Evolutionary conservation across 768 basidiomycete species (phyloP).

Genomic region (Lentinula sp.): DNA sequence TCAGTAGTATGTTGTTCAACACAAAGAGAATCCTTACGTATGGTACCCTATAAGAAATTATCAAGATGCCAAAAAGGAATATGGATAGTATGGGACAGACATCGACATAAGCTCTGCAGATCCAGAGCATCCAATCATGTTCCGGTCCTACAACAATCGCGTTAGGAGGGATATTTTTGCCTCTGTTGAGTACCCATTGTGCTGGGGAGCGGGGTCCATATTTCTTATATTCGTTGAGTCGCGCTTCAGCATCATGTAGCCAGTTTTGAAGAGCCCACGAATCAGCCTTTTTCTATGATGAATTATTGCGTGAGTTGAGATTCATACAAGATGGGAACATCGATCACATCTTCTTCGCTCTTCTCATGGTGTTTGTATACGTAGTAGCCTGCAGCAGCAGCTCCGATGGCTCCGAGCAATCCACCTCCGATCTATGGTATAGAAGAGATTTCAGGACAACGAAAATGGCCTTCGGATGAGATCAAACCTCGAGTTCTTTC

Average conservation of each 20-base stretch:
- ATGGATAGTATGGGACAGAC: constrained; percentile 26
- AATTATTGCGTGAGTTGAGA: not conserved
- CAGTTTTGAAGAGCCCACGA: constrained; percentile 48
- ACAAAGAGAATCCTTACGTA: constrained; percentile 32
- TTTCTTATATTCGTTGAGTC: constrained; percentile 41
- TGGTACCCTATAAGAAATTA: constrained; percentile 35
- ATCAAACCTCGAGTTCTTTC: constrained; percentile 49
- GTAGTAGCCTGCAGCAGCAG: constrained; percentile 41
- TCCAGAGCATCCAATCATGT: constrained; percentile 44
- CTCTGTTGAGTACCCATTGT: constrained; percentile 59
- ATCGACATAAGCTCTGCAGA: constrained; percentile 54
- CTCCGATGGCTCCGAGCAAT: constrained; percentile 46
- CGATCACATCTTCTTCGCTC: constrained; percentile 47
- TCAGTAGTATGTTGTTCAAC: not conserved
- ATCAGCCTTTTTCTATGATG: constrained; percentile 39
- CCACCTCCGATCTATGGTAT: constrained; percentile 56
- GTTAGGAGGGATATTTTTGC: constrained; percentile 49
- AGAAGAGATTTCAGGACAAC: constrained; percentile 2
- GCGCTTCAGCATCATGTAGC: constrained; percentile 49
- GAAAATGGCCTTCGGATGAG: not conserved
- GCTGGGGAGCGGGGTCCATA: constrained; percentile 40
- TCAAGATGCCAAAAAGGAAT: not conserved
- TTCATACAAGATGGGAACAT: not conserved
- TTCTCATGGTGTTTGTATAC: constrained; percentile 55
- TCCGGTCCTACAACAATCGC: constrained; percentile 57